Evolutionary conservation across 2,329 filamentous ascomycete genomes (phyloP), one percentile per base, ranked within the genome.

Genomic region (Epichloe scottii): DNA sequence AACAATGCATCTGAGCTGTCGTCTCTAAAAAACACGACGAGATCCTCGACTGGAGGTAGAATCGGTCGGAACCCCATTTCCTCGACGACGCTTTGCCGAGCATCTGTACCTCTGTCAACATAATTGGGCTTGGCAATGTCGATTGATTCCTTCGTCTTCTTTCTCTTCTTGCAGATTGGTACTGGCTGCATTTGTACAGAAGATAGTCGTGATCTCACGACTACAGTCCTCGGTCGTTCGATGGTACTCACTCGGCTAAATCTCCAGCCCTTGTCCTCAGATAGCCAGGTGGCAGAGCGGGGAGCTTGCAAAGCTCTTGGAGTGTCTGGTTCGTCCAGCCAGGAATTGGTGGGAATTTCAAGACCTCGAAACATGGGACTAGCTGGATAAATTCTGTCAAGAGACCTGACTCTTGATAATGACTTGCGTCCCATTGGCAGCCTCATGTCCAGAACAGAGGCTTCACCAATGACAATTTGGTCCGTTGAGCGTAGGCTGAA

Each of bases 21-120:
- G 8, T 72, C 68, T 14, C 71, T 73, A 51, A 83, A 72, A 44
- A 77, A 68, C 23, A 84, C 67, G 2, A 82, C 69, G 1, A 82
- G 59, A 54, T 84, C 76, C 57, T 84, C 81, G 0, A 68, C 58
- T 41, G 79, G 63, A 0, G 75, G 72, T 21, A 84, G 66, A 0
- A 79, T 68, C 1, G 74, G 66, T 35, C 70, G 64, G 39, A 71
- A 70, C 0, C 60, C 43, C 3, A 30, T 50, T 15, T 59, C 52
- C 8, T 62, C 50, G 7, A 53, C 40, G 14, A 54, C 26, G 14
- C 61, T 50, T 2, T 65, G 57, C 6, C 59, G 60, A 1, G 64
- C 62, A 57, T 73, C 68, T 0, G 66, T 68, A 14, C 70, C 71
- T 10, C 65, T 63, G 55, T 74, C 68, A 17, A 70, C 62, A 49